phyloP scores from a whole-genome alignment of 768 basidiomycete species.

The Gloeostereum incarnatum region DNA sequence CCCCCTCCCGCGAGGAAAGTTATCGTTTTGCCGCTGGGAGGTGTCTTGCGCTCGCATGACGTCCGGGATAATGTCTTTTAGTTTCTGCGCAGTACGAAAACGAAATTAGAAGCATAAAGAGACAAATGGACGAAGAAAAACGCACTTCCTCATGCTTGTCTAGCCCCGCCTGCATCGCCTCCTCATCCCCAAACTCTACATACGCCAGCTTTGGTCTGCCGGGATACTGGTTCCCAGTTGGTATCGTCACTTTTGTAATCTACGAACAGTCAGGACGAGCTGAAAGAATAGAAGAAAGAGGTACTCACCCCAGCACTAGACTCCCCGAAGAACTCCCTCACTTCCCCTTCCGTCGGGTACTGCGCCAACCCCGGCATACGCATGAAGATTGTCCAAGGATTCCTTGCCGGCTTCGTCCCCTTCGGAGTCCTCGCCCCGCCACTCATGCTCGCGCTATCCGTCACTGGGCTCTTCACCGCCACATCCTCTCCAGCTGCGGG shows the following conservation, averaged over 20 bases:
- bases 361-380: constrained; percentile 40
- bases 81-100: constrained; percentile 51
- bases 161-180: constrained; percentile 72
- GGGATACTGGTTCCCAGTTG: constrained; percentile 25
- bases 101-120: constrained; percentile 6
- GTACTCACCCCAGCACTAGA: constrained; percentile 54
- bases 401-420: constrained; percentile 47
- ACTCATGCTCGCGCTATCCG: constrained; percentile 52
- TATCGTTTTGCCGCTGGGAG: constrained; percentile 23
- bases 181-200: constrained; percentile 87
- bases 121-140: constrained; percentile 6
- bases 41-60: constrained; percentile 67
- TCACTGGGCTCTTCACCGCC: constrained; percentile 44
- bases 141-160: constrained; percentile 66
- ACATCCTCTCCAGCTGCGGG: constrained; percentile 13
- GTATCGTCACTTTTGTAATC: constrained; percentile 65
- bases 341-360: constrained; percentile 48
- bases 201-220: constrained; percentile 61
- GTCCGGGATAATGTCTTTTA: constrained; percentile 57
- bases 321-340: constrained; percentile 72
- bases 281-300: constrained; percentile 1
- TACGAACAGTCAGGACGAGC: constrained; percentile 16
- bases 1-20: constrained; percentile 18
- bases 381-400: constrained; percentile 86
- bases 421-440: constrained; percentile 67